Conservation (phyloP, 768 basidiomycete genomes). For the Hygrophorus russula region DNA sequence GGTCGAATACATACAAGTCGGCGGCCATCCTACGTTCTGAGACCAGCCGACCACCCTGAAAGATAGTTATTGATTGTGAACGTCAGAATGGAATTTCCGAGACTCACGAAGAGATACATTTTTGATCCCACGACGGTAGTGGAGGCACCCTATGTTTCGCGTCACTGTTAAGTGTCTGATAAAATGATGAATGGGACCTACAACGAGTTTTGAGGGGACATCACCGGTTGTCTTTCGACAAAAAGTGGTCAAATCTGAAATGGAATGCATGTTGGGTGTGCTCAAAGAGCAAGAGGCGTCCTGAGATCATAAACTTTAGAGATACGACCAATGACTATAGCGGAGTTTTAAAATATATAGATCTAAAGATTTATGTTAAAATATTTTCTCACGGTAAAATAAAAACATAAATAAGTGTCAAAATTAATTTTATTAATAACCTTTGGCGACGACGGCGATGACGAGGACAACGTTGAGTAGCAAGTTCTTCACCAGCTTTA, state of each 20-base stretch:
- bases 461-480: too few species aligned
- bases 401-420: too few species aligned
- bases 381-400: too few species aligned
- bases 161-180: not conserved
- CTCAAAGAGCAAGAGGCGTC: constrained; percentile 5
- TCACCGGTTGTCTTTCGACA: constrained; percentile 76
- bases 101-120: constrained; percentile 80
- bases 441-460: too few species aligned
- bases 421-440: too few species aligned
- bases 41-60: constrained; percentile 78
- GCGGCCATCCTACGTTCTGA: constrained; percentile 81
- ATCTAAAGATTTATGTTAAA: too few species aligned
- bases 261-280: constrained; percentile 50
- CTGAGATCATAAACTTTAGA: too few species aligned
- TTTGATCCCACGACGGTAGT: constrained; percentile 84
- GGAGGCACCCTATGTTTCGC: constrained; percentile 59
- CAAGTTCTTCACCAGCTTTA: too few species aligned
- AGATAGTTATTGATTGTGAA: not conserved
- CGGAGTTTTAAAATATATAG: too few species aligned
- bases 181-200: constrained; percentile 28
- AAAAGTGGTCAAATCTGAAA: constrained; percentile 83
- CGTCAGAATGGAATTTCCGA: not conserved
- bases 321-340: too few species aligned
- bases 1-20: constrained; percentile 85
- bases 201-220: constrained; percentile 82